Percentiles rank a stretch among this genome's conserved stretches.
These are phyloP conservation scores for Casaregolazyma suthepensis DNA, from an alignment of 1,139 yeast genomes.

Conservation along the genomic window DNA sequence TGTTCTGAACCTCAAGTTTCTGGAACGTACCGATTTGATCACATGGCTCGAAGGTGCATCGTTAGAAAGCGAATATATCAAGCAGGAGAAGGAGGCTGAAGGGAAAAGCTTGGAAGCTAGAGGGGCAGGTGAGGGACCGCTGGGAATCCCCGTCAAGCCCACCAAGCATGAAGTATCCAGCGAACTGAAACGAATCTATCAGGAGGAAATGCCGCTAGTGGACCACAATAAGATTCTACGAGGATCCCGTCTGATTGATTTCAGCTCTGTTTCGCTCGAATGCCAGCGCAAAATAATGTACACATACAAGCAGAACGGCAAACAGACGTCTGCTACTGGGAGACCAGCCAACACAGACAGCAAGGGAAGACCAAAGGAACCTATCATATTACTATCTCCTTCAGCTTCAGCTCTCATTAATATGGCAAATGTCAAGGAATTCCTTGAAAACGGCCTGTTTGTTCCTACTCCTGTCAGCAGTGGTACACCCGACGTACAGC, in stretches of 20 bases:
- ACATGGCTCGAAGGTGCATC: conserved; percentile 71
- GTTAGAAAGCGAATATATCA: conserved; percentile 28
- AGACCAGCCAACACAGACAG: conserved; percentile 14
- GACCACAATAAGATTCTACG: conserved; percentile 78
- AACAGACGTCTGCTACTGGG: conserved; percentile 6
- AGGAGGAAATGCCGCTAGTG: conserved; percentile 59
- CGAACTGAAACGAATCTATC: conserved; percentile 46
- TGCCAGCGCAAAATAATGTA: conserved; percentile 56
- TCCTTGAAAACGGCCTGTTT: conserved; percentile 72
- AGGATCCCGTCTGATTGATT: conserved; percentile 66
- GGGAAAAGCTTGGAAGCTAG: conserved; percentile 11
- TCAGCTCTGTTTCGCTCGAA: conserved; percentile 66
- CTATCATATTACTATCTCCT: conserved; percentile 90
- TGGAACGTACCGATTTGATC: conserved; percentile 78
- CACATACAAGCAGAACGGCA: conserved; percentile 12
- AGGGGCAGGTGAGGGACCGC: conserved; percentile 13
- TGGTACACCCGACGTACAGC: conserved; percentile 40
- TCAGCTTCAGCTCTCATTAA: conserved; percentile 87
- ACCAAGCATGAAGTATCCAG: conserved; percentile 42
- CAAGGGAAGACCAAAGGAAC: conserved; percentile 47
- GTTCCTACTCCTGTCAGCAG: conserved; percentile 47
- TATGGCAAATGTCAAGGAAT: conserved; percentile 73
- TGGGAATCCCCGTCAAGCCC: conserved; percentile 9
- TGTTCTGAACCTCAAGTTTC: conserved; percentile 68
- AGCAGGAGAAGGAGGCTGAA: conserved; percentile 10